Base-by-base conservation (phyloP, 768 basidiomycete species). In the Lactarius sanguifluus region DNA sequence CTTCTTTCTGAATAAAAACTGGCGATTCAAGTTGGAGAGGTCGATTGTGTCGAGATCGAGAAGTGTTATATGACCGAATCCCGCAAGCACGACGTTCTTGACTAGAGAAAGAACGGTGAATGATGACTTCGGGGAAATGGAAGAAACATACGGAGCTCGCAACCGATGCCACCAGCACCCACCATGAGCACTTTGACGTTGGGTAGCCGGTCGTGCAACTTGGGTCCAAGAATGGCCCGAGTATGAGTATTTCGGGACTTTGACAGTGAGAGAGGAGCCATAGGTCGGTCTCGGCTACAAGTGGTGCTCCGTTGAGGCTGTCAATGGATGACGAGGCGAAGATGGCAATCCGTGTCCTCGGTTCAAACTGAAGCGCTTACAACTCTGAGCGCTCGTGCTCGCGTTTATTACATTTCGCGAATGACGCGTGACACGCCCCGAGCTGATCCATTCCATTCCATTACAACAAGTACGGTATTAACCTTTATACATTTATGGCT, bases 11-110 rank as follows among this genome's bases (percentile, higher is more conserved):
- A 99, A 99, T 47, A 99, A 80, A 76, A 98, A 99, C 72, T 98
- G 96, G 25, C 96, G 85, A 73, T 99, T 99, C 61, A 98, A 81
- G 75, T 99, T 99, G 58, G 94, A 96, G 52, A 99, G 82, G 81
- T 99, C 96, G 76, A 99, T 99, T 23, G 96, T 99, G 78, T 99
- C 96, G 69, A 99, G 83, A 78, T 99, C 96, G 65, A 99, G 82
- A 59, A 97, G 84, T 0, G 94, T 94, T 69, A 97, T 96, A 74
- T 90, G 82, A 23, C 92, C 92, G 72, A 98, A 98, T 34, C 96
- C 96, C 1, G 93, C 89, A 58, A 97, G 79, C 16, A 96, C 94
- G 55, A 98, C 82, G 74, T 98, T 98, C 81, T 99, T 99, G 72
- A 99, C 95, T 97, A 67, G 13, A 32, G 50, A 30, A 38, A 32